Evolutionary conservation across 2,329 filamentous ascomycete species (phyloP).

Genomic region (Colletotrichum horii): DNA sequence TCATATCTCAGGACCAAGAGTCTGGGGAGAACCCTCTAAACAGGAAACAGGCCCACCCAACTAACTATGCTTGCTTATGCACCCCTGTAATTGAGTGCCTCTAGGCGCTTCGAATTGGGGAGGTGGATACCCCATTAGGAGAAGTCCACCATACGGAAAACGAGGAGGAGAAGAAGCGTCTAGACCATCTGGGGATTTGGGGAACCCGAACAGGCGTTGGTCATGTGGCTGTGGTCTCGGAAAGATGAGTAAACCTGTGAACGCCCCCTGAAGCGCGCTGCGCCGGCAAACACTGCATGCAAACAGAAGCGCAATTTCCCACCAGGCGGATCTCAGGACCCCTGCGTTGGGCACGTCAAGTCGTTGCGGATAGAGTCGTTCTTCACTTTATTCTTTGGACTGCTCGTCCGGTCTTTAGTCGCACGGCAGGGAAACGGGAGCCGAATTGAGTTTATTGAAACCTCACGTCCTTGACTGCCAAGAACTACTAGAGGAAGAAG

Average conservation of each 20-base stretch:
- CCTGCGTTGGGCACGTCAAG: neutral
- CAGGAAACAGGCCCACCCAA: slow-evolving; percentile 12
- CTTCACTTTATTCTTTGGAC: neutral
- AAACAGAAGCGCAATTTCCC: slow-evolving; percentile 3
- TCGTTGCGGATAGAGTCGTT: neutral
- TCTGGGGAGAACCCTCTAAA: slow-evolving; percentile 3
- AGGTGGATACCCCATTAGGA: neutral
- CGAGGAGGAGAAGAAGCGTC: neutral
- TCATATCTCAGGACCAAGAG: neutral
- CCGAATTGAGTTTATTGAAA: slow-evolving; percentile 13
- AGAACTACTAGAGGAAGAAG: neutral
- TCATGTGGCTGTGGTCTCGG: neutral
- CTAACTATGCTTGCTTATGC: slow-evolving; percentile 2
- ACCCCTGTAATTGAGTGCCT: neutral
- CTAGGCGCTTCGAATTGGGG: neutral
- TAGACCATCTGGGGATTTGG: neutral
- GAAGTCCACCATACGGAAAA: neutral
- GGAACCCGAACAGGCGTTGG: neutral
- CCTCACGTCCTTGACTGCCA: neutral
- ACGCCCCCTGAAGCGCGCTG: neutral
- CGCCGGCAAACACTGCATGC: neutral
- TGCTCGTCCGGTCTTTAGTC: neutral
- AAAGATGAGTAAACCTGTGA: neutral
- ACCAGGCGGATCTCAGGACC: slow-evolving; percentile 6
- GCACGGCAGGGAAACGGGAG: neutral